These are phyloP conservation scores for Oryza meridionalis DNA, from an alignment of 176 grass and related monocot genomes.

Conservation along the genomic window DNA sequence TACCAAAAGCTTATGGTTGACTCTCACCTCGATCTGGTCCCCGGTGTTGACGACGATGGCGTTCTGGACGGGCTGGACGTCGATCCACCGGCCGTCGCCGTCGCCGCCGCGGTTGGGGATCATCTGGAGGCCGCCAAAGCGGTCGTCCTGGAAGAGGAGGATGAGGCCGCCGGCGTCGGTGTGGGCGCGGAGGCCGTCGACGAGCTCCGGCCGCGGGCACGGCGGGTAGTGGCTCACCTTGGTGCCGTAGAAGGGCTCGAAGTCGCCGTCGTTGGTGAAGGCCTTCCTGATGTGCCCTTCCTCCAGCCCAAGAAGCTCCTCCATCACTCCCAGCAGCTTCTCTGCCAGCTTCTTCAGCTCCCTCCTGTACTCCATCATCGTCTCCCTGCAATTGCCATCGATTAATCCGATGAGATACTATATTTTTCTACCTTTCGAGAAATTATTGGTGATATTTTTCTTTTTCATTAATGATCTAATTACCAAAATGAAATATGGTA, in stretches of 20 bases:
- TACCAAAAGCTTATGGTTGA: too few relatives aligned
- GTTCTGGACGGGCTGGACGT: slow-evolving; percentile 78
- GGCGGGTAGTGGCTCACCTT: slow-evolving; percentile 88
- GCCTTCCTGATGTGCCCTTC: slow-evolving; percentile 58
- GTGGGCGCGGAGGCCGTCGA: slow-evolving; percentile 82
- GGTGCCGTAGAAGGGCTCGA: slow-evolving; percentile 69
- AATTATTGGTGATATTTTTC: too few relatives aligned
- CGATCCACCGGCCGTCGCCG: slow-evolving; percentile 62
- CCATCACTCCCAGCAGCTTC: slow-evolving; percentile 75
- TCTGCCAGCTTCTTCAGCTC: slow-evolving; percentile 69
- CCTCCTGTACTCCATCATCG: slow-evolving; percentile 80
- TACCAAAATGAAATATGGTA: too few relatives aligned
- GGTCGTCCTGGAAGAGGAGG: slow-evolving; percentile 91
- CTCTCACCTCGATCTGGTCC: slow-evolving; percentile 79
- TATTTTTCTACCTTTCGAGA: not conserved
- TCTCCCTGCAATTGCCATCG: slow-evolving; percentile 49
- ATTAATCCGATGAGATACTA: not conserved
- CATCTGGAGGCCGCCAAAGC: slow-evolving; percentile 70
- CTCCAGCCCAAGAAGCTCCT: slow-evolving; percentile 68
- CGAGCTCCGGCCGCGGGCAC: slow-evolving; percentile 70
- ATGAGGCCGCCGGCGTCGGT: slow-evolving; percentile 93
- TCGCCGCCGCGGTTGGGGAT: slow-evolving; percentile 23
- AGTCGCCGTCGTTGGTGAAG: slow-evolving; percentile 57
- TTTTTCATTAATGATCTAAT: too few relatives aligned
- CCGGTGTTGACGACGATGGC: slow-evolving; percentile 99